Evolutionary conservation across 306 rosid species (phyloP), one percentile per base, ranked within the genome.

Genomic region (Acacia confusa): DNA sequence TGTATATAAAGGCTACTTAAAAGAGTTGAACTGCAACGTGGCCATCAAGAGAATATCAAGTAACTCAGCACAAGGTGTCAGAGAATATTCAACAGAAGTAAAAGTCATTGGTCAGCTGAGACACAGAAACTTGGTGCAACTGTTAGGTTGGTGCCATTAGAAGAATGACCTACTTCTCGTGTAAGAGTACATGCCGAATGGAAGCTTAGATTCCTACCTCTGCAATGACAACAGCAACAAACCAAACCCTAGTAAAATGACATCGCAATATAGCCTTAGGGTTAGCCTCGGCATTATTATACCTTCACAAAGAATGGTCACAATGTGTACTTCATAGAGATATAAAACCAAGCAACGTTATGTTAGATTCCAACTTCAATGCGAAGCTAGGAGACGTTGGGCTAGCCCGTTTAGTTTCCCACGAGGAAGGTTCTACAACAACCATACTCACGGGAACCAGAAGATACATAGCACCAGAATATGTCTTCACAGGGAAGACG

Each of bases 391-490:
- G 88, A 4, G 90, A 88, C 40, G 86, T 88, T 71, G 90, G 92
- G 16, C 78, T 86, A 17, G 90, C 90, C 4, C 82, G 87, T 69
- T 25, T 86, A 1, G 88, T 82, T 69, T 86, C 83, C 64, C 90
- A 86, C 24, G 83, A 78, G 25, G 76, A 77, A 58, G 84, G 88
- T 4, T 61, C 76, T 17, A 81, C 77, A 69, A 86, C 87, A 1
- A 86, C 88, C 13, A 25, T 27, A 24, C 20, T 82, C 16, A 88
- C 85, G 0, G 88, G 90, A 1, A 82, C 85, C 0, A 82, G 79
- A 32, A 90, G 90, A 4, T 84, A 88, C n/a, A 84, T 88, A 28
- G 85, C 90, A 15, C 88, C 87, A 9, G 88, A 88, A 74, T 88
- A 80, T 15, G 45, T 75, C 16, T 69, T 55, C 58, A 74, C 81